phyloP scores from a whole-genome alignment of 768 basidiomycete species.

The Lactarius sanguifluus region DNA sequence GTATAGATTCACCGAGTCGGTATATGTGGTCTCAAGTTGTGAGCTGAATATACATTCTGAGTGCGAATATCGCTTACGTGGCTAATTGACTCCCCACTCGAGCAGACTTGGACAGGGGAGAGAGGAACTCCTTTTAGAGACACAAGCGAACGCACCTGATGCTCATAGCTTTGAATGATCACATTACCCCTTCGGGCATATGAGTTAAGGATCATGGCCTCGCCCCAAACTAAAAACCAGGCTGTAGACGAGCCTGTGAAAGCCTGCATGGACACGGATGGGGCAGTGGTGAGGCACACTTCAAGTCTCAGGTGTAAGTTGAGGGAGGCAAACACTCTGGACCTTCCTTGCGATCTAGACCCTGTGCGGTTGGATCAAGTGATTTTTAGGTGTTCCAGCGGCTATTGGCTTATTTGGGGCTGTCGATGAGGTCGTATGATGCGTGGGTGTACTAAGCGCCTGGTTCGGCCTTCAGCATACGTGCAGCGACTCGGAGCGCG shows the following conservation, averaged over 20 bases:
- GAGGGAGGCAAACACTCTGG: not conserved
- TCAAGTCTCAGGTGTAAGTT: not conserved
- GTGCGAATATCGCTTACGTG: not conserved
- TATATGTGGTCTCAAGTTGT: not conserved
- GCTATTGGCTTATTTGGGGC: not conserved
- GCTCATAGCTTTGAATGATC: constrained; percentile 2
- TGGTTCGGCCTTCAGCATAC: not conserved
- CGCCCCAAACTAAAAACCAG: not conserved
- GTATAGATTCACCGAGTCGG: constrained; percentile 5
- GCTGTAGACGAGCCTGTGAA: not conserved
- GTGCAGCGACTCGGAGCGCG: not conserved
- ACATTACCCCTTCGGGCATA: not conserved
- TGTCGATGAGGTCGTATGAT: not conserved
- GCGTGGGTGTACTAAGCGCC: not conserved
- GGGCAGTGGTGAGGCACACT: not conserved
- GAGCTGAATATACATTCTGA: constrained; percentile 5
- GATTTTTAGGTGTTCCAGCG: not conserved
- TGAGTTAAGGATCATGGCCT: not conserved
- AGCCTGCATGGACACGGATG: not conserved
- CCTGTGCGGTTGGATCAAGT: not conserved
- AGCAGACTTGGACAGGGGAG: not conserved
- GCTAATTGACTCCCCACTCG: constrained; percentile 5
- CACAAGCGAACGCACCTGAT: not conserved
- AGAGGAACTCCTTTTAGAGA: constrained; percentile 2
- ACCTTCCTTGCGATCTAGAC: not conserved